A percentile compares a stretch with the other conserved stretches of the same genome.
phyloP scores from a whole-genome alignment of 352 stramenopile genomes.

The Globisporangium solare region DNA sequence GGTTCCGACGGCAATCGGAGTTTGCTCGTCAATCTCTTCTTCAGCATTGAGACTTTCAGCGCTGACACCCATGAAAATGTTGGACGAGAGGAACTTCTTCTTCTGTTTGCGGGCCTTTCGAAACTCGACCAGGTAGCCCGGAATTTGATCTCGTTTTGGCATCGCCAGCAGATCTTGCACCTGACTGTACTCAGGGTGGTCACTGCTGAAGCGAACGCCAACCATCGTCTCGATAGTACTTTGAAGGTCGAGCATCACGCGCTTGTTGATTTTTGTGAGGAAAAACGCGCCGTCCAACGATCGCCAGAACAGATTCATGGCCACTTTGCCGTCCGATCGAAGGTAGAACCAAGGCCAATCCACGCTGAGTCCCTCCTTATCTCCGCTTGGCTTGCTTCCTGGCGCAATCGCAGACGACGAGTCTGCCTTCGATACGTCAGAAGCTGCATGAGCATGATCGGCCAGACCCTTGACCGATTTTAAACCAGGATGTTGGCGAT shows the following conservation, averaged over 20 bases:
- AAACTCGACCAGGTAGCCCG: constrained; percentile 43
- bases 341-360: constrained; percentile 81
- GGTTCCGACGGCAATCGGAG: constrained; percentile 40
- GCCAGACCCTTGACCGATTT: neutral
- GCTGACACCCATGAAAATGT: constrained; percentile 48
- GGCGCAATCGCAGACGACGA: neutral
- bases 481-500: neutral
- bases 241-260: constrained; percentile 26
- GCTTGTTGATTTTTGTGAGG: constrained; percentile 38
- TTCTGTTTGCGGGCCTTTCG: constrained; percentile 48
- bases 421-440: neutral
- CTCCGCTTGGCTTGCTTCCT: neutral
- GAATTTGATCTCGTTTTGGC: constrained; percentile 37
- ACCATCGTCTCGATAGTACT: constrained; percentile 28
- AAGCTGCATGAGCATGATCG: neutral
- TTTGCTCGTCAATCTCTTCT: constrained; percentile 40
- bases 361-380: constrained; percentile 26
- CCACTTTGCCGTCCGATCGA: constrained; percentile 75
- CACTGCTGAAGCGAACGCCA: constrained; percentile 25
- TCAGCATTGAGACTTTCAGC: constrained; percentile 28
- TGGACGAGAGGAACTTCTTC: constrained; percentile 45
- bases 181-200: constrained; percentile 30
- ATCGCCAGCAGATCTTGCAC: constrained; percentile 38
- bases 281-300: constrained; percentile 71
- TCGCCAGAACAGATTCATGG: constrained; percentile 82